phyloP scores from a whole-genome alignment of 2,329 filamentous ascomycete genomes.

The Curvularia eragrostidis region DNA sequence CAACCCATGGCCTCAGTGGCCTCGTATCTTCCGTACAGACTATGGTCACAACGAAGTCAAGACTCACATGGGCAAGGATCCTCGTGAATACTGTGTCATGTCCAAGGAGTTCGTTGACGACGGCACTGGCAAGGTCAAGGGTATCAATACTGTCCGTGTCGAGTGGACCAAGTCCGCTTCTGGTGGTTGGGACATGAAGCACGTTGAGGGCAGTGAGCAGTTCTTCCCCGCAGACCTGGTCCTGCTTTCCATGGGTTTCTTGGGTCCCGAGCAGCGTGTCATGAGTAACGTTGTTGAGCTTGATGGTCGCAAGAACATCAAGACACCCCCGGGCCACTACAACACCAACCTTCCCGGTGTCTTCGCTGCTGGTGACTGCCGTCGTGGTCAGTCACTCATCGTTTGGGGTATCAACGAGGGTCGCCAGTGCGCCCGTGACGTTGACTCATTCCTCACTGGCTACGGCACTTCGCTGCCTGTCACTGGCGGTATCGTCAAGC shows the following conservation, averaged over 20 bases:
- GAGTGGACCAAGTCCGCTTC: slow-evolving; percentile 92
- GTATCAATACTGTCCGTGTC: slow-evolving; percentile 93
- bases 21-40: slow-evolving; percentile 96
- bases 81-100: slow-evolving; percentile 98
- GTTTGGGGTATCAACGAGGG: slow-evolving; percentile 99
- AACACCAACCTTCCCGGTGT: slow-evolving; percentile 86
- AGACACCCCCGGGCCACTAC: slow-evolving; percentile 88
- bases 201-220: slow-evolving; percentile 88
- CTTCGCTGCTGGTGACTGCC: slow-evolving; percentile 94
- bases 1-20: slow-evolving; percentile 99
- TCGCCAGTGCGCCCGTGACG: slow-evolving; percentile 88
- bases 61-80: slow-evolving; percentile 94
- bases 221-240: slow-evolving; percentile 97
- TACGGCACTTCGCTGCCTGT: slow-evolving; percentile 79
- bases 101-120: slow-evolving; percentile 95
- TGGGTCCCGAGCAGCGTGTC: slow-evolving; percentile 88
- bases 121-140: slow-evolving; percentile 85
- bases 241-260: slow-evolving; percentile 94
- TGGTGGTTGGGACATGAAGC: slow-evolving; percentile 99
- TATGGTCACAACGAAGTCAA: slow-evolving; percentile 96
- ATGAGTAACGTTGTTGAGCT: slow-evolving; percentile 89
- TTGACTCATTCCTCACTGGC: slow-evolving; percentile 85
- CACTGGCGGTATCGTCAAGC: slow-evolving; percentile 91
- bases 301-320: slow-evolving; percentile 93
- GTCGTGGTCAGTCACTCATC: slow-evolving; percentile 92